Base-by-base conservation (phyloP, 768 basidiomycete genomes). In the Rubroboletus satanas region DNA sequence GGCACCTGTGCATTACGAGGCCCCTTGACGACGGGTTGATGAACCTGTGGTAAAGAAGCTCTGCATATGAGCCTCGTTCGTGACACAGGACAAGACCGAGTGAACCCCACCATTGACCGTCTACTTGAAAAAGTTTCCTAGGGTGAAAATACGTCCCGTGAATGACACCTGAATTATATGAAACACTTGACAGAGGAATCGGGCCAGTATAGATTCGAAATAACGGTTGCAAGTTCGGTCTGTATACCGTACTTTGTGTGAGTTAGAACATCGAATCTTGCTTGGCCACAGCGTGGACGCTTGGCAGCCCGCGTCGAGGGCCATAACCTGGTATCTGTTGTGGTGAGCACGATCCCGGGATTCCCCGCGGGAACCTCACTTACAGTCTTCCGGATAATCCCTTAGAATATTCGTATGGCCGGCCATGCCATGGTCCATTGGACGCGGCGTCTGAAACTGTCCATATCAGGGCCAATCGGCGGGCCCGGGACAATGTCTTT, bases 401-500 rank as follows among this genome's bases (percentile, higher is more conserved):
- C 21, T 21, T 21, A 21, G 21, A 21, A 21, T 21, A 21, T 21
- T 21, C 2, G 21, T 21, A 21, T 21, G 21, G 21, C 21, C 21
- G 21, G 21, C 21, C 21, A 21, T 26, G 26, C 2, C 26, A 26
- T 26, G 23, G 23, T n/a, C 21, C 21, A 21, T 21, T 21, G 21
- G 21, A 21, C 21, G 21, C 21, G 21, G 62, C 43, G 51, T 44
- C 45, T 33, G 38, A 57, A 49, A 49, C 46, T 32, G n/a, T 42
- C 23, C 29, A 42, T 37, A 45, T 35, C 32, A 42, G 33, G 42
- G 35, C n/a, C 32, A 36, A 50, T 49, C 45, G 35, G 37, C 26
- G 47, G 37, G 50, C 45, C 53, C 60, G 42, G 18, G 41, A 41
- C 35, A 17, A 58, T 56, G 62, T 59, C 53, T 36, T 53, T 50